Conservation (phyloP, 352 stramenopile species). For the Phytophthora europaea region DNA sequence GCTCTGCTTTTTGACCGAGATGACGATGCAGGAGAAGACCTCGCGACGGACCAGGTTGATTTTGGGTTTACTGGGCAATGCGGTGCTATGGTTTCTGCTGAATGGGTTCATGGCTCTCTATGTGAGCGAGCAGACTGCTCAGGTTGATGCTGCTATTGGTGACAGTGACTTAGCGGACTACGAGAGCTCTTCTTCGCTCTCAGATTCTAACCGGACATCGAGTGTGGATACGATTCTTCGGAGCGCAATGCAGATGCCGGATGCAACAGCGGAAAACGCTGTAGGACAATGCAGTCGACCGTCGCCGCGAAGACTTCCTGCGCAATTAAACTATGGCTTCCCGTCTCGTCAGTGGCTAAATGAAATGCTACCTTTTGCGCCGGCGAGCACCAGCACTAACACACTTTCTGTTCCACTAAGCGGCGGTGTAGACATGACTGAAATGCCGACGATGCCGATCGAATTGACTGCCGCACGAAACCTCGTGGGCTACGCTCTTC, state of each 20-base stretch:
- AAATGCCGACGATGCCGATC: conserved; percentile 40
- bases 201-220: conserved; percentile 7
- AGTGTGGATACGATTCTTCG: conserved; percentile 54
- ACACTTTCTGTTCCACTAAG: conserved; percentile 35
- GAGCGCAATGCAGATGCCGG: conserved; percentile 37
- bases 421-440: not conserved
- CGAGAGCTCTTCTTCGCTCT: not conserved
- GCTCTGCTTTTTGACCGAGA: conserved; percentile 64
- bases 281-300: conserved; percentile 43
- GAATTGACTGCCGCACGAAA: conserved; percentile 29
- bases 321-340: conserved; percentile 64
- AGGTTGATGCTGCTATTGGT: conserved; percentile 36
- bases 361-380: conserved; percentile 42
- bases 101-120: conserved; percentile 72
- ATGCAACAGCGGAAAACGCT: conserved; percentile 31
- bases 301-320: conserved; percentile 56
- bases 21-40: conserved; percentile 58
- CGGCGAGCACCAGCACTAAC: conserved; percentile 30
- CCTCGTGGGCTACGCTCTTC: conserved; percentile 42
- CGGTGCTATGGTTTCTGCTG: conserved; percentile 70
- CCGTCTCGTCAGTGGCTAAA: conserved; percentile 56
- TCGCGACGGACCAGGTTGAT: conserved; percentile 33
- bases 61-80: conserved; percentile 44
- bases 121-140: conserved; percentile 46
- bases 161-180: conserved; percentile 41